Base-by-base conservation (phyloP, 1,284 basidiomycete genomes). In the Malassezia dermatis region DNA sequence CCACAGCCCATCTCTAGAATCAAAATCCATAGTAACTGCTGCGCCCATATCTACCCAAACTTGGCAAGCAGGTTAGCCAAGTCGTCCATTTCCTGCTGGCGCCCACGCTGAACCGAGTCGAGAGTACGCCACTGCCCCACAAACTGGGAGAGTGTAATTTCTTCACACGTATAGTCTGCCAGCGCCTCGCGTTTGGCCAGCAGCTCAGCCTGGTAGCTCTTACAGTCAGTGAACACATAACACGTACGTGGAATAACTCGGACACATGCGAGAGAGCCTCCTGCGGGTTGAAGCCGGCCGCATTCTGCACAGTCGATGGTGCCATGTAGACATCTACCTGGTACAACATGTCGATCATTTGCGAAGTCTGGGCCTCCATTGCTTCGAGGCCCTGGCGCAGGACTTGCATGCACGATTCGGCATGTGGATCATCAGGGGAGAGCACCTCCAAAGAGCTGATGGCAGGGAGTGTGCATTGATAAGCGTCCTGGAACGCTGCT, bases 141-240 rank as follows among this genome's bases (percentile, higher is more conserved):
- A 42, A 72, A 72, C 7, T 64, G 44, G 1, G 41, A 3, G 1
- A 59, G 46, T 11, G 24, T 8, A 30, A 72, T 66, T 17, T 72
- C 68, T 48, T 69, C 66, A 60, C 68, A 69, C 5, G 68, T 72
- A 24, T 67, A 65, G 50, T 72, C 69, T 13, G 66, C 59, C 1
- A 72, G 54, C 1, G 61, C 44, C 47, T 71, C 69, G 15, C 69
- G 59, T 46, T 69, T 72, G 21, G 58, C 52, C 7, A 64, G 30
- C 2, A 72, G 50, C 8, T 71, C 59, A 1, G 67, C 59, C 56
- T 70, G 68, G 45, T 72, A 72, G 21, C 61, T 64, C 67, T 71
- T 51, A 8, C 13, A 48, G 28, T 21, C 28, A 40, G 11, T 23
- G 12, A 19, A 26, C 1, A 8, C 37, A 19, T 7, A 12, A 17